Percentiles rank a stretch among this genome's conserved stretches.
Conservation (phyloP, 2,329 filamentous ascomycete species). For the Penicillium sp. region DNA sequence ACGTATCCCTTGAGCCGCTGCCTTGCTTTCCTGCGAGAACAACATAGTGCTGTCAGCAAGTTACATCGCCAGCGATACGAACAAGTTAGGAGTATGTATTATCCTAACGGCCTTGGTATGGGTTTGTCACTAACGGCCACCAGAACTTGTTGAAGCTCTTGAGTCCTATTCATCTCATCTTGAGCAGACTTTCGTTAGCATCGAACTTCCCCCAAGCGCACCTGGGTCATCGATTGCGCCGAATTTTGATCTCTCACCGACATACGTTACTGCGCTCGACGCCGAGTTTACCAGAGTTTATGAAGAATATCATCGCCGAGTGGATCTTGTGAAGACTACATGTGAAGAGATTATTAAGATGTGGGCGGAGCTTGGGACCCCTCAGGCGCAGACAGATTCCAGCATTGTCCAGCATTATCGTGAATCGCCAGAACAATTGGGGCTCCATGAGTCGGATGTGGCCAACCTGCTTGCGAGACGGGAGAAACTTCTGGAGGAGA, state of each 20-base stretch:
- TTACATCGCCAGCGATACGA: conserved; percentile 91
- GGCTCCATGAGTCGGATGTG: conserved; percentile 86
- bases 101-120: background rate
- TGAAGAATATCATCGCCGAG: conserved; percentile 89
- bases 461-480: conserved; percentile 72
- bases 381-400: conserved; percentile 88
- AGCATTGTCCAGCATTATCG: conserved; percentile 87
- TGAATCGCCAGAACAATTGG: conserved; percentile 90
- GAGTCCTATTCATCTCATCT: conserved; percentile 97
- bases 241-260: conserved; percentile 87
- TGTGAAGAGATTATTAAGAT: conserved; percentile 88
- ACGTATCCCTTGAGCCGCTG: conserved; percentile 84
- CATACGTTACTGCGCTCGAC: conserved; percentile 86
- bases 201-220: conserved; percentile 81
- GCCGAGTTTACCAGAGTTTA: conserved; percentile 92
- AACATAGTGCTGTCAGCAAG: conserved; percentile 77
- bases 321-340: conserved; percentile 73
- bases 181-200: conserved; percentile 82
- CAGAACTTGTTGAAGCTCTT: conserved; percentile 90
- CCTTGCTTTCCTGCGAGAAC: conserved; percentile 80
- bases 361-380: conserved; percentile 94
- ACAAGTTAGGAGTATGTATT: conserved; percentile 84
- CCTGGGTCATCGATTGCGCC: conserved; percentile 77
- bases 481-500: conserved; percentile 86
- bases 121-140: conserved; percentile 29